phyloP scores from a whole-genome alignment of 2,329 filamentous ascomycete species.

The Botrytis paeoniae region DNA sequence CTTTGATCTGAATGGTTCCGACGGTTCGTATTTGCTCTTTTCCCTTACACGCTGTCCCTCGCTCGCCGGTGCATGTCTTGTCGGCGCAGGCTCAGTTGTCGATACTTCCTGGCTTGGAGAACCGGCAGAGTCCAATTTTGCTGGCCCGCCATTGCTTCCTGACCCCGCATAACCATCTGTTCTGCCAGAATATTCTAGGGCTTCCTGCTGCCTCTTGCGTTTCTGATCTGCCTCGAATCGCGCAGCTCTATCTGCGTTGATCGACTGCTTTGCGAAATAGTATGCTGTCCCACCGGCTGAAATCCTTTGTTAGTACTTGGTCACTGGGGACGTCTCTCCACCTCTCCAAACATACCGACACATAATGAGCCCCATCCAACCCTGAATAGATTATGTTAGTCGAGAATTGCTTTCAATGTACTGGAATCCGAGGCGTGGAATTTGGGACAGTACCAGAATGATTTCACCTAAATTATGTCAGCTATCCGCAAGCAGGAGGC shows the following conservation, averaged over 20 bases:
- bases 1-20: conserved; percentile 68
- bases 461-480: conserved; percentile 52
- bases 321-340: conserved; percentile 14
- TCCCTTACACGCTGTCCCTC: conserved; percentile 64
- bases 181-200: conserved; percentile 49
- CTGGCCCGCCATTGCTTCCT: conserved; percentile 47
- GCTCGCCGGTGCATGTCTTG: conserved; percentile 72
- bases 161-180: conserved; percentile 32
- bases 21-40: conserved; percentile 88
- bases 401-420: conserved; percentile 15
- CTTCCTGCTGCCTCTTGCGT: conserved; percentile 53
- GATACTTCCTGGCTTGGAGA: conserved; percentile 68
- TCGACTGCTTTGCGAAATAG: conserved; percentile 90
- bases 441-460: conserved; percentile 55
- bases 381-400: conserved; percentile 49
- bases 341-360: conserved; percentile 57
- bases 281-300: conserved; percentile 87
- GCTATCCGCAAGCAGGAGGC: conserved; percentile 17
- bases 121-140: conserved; percentile 55
- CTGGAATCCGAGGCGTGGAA: conserved; percentile 15
- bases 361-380: conserved; percentile 90
- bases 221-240: conserved; percentile 66
- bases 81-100: conserved; percentile 75
- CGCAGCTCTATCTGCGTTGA: conserved; percentile 82
- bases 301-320: conserved; percentile 6